A percentile compares a stretch with the other conserved stretches of the same genome.
These are phyloP conservation scores for Didymella keratinophila DNA, from an alignment of 2,329 filamentous ascomycete genomes.

Conservation along the genomic window DNA sequence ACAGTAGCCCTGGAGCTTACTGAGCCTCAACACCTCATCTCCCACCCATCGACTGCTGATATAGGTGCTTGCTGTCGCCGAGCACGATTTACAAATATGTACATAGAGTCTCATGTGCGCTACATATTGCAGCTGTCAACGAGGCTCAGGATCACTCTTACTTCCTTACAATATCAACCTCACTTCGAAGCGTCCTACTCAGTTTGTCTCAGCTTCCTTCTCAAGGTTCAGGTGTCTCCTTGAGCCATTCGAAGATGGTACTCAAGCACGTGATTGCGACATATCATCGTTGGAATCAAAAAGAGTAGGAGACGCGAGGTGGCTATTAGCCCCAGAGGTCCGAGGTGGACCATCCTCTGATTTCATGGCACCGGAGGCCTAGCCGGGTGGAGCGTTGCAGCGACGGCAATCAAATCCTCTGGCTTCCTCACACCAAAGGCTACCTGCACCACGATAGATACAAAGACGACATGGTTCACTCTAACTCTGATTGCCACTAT, in stretches of 20 bases:
- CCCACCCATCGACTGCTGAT: background rate
- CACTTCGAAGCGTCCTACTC: background rate
- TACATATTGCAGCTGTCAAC: background rate
- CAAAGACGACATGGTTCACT: background rate
- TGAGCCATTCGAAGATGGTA: background rate
- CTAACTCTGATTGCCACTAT: background rate
- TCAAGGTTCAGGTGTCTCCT: too few relatives aligned
- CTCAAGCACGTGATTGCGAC: background rate
- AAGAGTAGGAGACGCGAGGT: background rate
- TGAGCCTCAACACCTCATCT: background rate
- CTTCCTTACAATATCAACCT: background rate
- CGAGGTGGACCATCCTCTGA: background rate
- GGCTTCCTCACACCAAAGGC: background rate
- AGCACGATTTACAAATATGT: background rate
- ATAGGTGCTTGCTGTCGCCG: background rate
- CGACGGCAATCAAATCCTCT: background rate
- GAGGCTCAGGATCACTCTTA: background rate
- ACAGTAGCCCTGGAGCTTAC: conserved; percentile 1
- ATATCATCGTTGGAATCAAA: too few relatives aligned
- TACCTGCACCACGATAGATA: background rate
- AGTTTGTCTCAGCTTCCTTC: background rate
- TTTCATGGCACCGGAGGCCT: background rate
- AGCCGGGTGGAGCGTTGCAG: background rate
- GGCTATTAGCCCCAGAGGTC: too few relatives aligned
- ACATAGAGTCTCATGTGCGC: background rate